phyloP scores from a whole-genome alignment of 345 rosid species.

The Excoecaria agallocha region DNA sequence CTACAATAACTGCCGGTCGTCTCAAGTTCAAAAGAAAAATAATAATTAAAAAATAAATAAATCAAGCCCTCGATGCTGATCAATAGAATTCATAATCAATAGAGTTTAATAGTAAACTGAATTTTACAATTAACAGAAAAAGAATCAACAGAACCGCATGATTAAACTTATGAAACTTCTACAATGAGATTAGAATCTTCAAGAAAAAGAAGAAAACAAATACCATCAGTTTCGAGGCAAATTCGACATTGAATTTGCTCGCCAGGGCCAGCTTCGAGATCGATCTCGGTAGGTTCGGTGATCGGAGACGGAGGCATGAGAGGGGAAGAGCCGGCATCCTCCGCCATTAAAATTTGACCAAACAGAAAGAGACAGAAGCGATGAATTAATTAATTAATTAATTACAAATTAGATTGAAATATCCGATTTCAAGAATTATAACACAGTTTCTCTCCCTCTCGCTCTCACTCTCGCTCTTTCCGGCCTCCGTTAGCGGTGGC shows the following conservation, averaged over 20 bases:
- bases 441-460: not conserved
- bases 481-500: not conserved
- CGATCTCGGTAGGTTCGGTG: conserved; percentile 75
- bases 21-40: not conserved
- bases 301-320: conserved; percentile 76
- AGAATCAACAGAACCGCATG: not conserved
- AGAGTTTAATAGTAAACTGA: not conserved
- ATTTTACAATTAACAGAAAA: not conserved
- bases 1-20: not conserved
- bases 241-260: conserved; percentile 99
- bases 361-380: not conserved
- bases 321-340: conserved; percentile 61
- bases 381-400: not conserved
- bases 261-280: conserved; percentile 95
- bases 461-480: not conserved
- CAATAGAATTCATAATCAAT: not conserved
- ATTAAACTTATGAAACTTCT: not conserved
- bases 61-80: no score
- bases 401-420: not conserved
- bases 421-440: not conserved
- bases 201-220: not conserved
- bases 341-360: conserved; percentile 46
- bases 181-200: not conserved
- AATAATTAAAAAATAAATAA: no score
- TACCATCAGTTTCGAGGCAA: conserved; percentile 98